These are phyloP conservation scores for Solanum etuberosum DNA, from an alignment of 257 asterid species.

Conservation along the genomic window DNA sequence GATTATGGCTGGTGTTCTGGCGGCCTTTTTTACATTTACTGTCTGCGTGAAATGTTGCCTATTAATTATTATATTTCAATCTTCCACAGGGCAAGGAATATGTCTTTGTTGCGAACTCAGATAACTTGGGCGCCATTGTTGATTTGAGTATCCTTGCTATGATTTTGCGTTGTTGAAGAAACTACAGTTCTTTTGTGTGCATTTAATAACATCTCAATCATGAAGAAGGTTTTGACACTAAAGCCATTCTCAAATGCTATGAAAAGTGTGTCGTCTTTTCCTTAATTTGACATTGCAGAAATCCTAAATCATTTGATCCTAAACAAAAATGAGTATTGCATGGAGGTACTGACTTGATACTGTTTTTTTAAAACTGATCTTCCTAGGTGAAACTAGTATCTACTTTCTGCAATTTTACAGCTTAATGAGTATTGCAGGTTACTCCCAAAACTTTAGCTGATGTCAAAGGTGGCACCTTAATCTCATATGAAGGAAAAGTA, in stretches of 20 bases:
- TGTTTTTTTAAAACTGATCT: not conserved
- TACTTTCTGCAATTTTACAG: not conserved
- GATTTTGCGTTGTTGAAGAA: not conserved
- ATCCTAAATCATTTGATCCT: constrained; percentile 76
- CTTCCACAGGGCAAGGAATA: constrained; percentile 85
- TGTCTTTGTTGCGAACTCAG: constrained; percentile 87
- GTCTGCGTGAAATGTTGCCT: not conserved
- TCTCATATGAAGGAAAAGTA: constrained; percentile 91
- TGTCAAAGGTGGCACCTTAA: constrained; percentile 97
- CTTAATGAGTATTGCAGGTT: constrained; percentile 43
- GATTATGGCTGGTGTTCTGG: not conserved
- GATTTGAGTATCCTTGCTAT: constrained; percentile 87
- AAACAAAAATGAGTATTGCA: constrained; percentile 93
- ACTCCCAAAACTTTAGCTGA: constrained; percentile 98
- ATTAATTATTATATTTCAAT: not conserved
- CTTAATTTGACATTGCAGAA: constrained; percentile 60
- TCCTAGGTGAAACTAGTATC: not conserved
- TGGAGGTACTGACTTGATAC: constrained; percentile 57
- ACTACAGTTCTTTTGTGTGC: not conserved
- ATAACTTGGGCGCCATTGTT: constrained; percentile 93
- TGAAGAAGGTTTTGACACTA: not conserved
- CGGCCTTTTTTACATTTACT: not conserved
- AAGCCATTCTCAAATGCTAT: not conserved
- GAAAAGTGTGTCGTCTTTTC: constrained; percentile 4
- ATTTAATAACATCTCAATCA: not conserved